These are phyloP conservation scores for Leucosporidium yakuticum DNA, from an alignment of 768 basidiomycete species.

Conservation along the genomic window DNA sequence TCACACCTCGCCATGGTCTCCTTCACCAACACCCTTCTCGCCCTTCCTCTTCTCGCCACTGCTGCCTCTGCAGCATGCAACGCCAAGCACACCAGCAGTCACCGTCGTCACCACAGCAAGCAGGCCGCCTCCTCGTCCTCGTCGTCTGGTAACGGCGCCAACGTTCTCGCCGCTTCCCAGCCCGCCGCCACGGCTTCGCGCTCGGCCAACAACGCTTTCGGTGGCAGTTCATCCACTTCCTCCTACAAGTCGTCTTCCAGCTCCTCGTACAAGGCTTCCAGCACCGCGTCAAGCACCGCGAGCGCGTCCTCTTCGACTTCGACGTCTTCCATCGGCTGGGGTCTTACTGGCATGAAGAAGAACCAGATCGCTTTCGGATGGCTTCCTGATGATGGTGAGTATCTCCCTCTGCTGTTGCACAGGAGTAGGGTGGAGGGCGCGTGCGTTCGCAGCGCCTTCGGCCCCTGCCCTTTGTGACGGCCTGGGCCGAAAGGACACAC, in stretches of 20 bases:
- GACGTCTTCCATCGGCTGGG: constrained; percentile 7
- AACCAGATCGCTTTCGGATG: constrained; percentile 37
- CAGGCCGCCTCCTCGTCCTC: background rate
- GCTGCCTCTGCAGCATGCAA: background rate
- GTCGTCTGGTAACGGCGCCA: too few species aligned
- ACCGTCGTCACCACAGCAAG: background rate
- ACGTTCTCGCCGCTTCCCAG: too few species aligned
- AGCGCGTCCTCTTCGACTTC: constrained; percentile 14
- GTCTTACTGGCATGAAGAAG: constrained; percentile 25
- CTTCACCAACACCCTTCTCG: background rate
- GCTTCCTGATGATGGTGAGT: constrained; percentile 35
- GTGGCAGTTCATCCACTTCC: background rate
- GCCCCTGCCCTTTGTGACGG: background rate
- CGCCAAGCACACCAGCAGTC: background rate
- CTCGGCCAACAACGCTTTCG: background rate
- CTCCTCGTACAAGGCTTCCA: constrained; percentile 1
- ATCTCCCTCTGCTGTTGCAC: too few species aligned
- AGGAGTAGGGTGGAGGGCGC: too few species aligned
- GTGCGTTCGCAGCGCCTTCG: background rate
- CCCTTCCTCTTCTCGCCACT: background rate
- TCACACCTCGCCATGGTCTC: background rate
- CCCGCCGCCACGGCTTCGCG: background rate
- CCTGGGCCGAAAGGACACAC: background rate
- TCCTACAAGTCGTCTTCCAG: background rate
- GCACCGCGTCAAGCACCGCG: constrained; percentile 14